phyloP scores from a whole-genome alignment of 495 filamentous ascomycete genomes.

The Aspergillus indologenus region DNA sequence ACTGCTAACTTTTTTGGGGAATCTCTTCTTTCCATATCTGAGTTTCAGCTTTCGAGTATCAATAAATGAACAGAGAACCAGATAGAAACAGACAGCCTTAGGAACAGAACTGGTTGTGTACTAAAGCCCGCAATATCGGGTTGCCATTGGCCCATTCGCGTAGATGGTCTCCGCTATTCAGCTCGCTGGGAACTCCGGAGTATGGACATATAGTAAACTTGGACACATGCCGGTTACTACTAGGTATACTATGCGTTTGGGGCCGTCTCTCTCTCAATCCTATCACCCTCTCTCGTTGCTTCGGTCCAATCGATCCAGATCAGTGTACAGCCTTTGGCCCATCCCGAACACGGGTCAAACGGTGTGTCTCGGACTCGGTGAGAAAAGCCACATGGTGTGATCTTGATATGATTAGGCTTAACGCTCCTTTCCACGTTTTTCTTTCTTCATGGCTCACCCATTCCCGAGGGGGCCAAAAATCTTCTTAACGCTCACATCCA shows the following conservation, averaged over 20 bases:
- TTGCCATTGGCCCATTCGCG: neutral
- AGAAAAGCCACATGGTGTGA: constrained; percentile 14
- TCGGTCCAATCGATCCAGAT: neutral
- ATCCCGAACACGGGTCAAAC: constrained; percentile 1
- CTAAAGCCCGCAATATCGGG: no score
- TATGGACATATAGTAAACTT: no score
- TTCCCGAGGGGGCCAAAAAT: neutral
- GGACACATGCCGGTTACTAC: neutral
- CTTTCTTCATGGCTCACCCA: neutral
- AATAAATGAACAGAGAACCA: no score
- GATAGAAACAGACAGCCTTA: no score
- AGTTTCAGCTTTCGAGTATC: neutral
- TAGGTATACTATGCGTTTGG: no score
- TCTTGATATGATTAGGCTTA: constrained; percentile 11
- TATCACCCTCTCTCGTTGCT: no score
- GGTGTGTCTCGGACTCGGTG: neutral
- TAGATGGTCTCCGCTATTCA: neutral
- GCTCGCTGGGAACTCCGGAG: neutral
- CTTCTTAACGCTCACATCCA: neutral
- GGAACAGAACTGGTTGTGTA: no score
- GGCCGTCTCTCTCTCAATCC: no score
- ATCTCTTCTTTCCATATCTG: no score
- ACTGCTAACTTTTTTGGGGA: neutral
- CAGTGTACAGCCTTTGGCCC: neutral
- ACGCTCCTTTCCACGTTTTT: constrained; percentile 5